Evolutionary conservation across 2,329 filamentous ascomycete genomes (phyloP).

Genomic region (Pseudomassariella vexata): DNA sequence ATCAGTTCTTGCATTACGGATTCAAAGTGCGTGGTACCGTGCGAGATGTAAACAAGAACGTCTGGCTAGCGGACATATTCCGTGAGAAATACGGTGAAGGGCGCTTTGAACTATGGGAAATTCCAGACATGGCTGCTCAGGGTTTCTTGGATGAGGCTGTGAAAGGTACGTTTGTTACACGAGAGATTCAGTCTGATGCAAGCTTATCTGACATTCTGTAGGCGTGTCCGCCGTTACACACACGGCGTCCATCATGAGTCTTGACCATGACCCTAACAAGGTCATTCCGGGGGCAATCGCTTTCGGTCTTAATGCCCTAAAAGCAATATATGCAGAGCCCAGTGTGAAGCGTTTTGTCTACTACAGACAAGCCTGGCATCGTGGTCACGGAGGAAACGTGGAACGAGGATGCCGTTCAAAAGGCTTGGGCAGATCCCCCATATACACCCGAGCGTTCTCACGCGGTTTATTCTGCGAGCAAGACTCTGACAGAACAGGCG

Average conservation of each 20-base stretch:
- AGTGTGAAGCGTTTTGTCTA: constrained; percentile 21
- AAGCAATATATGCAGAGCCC: constrained; percentile 15
- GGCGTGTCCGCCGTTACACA: constrained; percentile 23
- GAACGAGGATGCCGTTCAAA: constrained; percentile 23
- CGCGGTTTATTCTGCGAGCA: constrained; percentile 26
- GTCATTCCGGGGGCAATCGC: constrained; percentile 14
- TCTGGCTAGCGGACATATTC: constrained; percentile 3
- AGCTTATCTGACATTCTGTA: too few species aligned
- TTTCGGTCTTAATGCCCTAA: constrained; percentile 14
- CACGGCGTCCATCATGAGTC: constrained; percentile 10
- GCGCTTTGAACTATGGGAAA: constrained; percentile 2
- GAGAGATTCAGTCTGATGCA: too few species aligned
- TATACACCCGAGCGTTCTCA: constrained; percentile 17
- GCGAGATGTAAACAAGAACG: constrained; percentile 1
- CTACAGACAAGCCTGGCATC: constrained; percentile 14
- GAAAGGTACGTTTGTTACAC: too few species aligned
- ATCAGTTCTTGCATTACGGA: constrained; percentile 30
- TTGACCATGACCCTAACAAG: constrained; percentile 19
- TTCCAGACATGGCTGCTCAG: constrained; percentile 1
- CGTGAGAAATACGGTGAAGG: constrained; percentile 1
- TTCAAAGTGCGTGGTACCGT: constrained; percentile 32
- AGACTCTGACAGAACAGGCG: constrained; percentile 22
- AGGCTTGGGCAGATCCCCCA: constrained; percentile 9
- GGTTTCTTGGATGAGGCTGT: constrained; percentile 3
- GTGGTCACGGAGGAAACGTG: constrained; percentile 19